Percentiles rank a stretch among this genome's conserved stretches.
Evolutionary conservation across 495 filamentous ascomycete species (phyloP).

Genomic region (Coniosporium apollinis): DNA sequence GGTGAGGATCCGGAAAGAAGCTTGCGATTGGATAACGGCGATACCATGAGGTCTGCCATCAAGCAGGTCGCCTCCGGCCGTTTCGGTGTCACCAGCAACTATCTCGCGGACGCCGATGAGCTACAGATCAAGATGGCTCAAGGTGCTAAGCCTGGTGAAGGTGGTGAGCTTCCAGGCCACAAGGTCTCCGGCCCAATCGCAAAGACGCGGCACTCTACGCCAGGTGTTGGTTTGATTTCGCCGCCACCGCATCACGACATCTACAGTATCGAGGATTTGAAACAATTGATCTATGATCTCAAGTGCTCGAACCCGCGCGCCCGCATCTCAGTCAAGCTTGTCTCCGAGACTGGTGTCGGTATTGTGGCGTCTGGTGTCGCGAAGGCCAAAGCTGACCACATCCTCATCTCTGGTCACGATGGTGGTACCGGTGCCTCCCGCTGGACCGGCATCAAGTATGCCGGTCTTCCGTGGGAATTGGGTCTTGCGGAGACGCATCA

Average conservation of each 20-base stretch:
- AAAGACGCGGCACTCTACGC: constrained; percentile 93
- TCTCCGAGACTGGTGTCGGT: constrained; percentile 95
- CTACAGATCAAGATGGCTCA: constrained; percentile 99
- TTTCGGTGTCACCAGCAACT: constrained; percentile 96
- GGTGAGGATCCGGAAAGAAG: constrained; percentile 94
- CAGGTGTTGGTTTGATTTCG: constrained; percentile 96
- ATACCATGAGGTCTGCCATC: constrained; percentile 97
- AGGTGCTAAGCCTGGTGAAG: constrained; percentile 96
- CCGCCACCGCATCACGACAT: constrained; percentile 98
- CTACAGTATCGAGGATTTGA: constrained; percentile 97
- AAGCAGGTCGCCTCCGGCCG: constrained; percentile 97
- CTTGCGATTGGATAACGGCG: constrained; percentile 71
- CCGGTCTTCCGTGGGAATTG: constrained; percentile 94
- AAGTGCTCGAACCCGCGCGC: constrained; percentile 95
- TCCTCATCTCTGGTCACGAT: constrained; percentile 94
- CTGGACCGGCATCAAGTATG: constrained; percentile 99
- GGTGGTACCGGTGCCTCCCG: constrained; percentile 95
- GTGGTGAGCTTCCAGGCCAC: constrained; percentile 94
- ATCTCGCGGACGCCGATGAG: constrained; percentile 96
- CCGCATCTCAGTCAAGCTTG: constrained; percentile 94
- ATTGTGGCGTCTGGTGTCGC: constrained; percentile 98
- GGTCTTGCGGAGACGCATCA: constrained; percentile 98
- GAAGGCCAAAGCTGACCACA: constrained; percentile 96
- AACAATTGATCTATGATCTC: constrained; percentile 96
- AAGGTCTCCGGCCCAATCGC: constrained; percentile 97